Evolutionary conservation across 2,329 filamentous ascomycete species (phyloP).

Genomic region (Epichloe elymi): DNA sequence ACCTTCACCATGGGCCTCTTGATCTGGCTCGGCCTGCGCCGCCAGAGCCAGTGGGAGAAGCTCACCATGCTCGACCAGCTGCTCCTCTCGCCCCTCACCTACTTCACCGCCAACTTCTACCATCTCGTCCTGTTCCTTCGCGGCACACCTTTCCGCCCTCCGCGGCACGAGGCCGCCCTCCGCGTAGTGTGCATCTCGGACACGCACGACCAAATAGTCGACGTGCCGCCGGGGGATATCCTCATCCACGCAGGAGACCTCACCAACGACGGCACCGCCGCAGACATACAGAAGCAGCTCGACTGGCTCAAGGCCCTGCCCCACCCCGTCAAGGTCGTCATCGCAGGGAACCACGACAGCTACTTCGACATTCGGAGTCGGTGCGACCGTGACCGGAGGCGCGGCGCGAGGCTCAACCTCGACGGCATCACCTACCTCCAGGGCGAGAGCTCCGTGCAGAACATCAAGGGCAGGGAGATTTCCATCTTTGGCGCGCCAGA

Average conservation of each 20-base stretch:
- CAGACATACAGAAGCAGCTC: conserved; percentile 68
- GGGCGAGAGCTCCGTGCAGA: conserved; percentile 49
- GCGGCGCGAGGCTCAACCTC: conserved; percentile 45
- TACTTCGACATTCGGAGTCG: conserved; percentile 63
- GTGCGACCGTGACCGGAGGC: conserved; percentile 38
- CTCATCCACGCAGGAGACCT: conserved; percentile 86
- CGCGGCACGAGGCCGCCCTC: conserved; percentile 42
- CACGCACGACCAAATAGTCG: conserved; percentile 56
- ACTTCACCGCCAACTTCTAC: conserved; percentile 50
- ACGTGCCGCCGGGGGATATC: conserved; percentile 64
- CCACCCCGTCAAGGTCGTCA: conserved; percentile 67
- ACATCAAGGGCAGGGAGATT: conserved; percentile 43
- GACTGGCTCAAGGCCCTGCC: conserved; percentile 68
- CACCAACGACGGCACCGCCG: conserved; percentile 55
- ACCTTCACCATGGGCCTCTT: conserved; percentile 30
- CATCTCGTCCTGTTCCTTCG: conserved; percentile 53
- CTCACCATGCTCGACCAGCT: conserved; percentile 47
- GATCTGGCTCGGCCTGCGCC: conserved; percentile 32
- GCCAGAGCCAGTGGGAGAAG: conserved; percentile 32
- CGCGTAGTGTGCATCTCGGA: conserved; percentile 82
- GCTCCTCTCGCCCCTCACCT: conserved; percentile 54
- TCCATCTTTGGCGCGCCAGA: conserved; percentile 68
- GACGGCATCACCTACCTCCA: conserved; percentile 64
- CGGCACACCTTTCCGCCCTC: conserved; percentile 47
- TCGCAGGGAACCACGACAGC: conserved; percentile 81